Evolutionary conservation across 768 basidiomycete species (phyloP).

Genomic region (Hericium rajendrae): DNA sequence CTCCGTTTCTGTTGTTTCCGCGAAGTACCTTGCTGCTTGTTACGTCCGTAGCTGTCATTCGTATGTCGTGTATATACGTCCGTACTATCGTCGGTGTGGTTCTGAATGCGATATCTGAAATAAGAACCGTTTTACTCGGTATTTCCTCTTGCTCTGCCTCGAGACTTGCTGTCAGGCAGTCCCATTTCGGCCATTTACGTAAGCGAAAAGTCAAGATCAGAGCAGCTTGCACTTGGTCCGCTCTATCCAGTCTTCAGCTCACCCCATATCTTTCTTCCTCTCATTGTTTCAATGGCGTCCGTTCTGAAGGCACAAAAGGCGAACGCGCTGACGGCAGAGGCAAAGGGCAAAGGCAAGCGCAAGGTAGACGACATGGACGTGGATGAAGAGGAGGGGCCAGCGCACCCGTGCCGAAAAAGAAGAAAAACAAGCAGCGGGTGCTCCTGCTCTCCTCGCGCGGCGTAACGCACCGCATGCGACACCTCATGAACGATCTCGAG

Average conservation of each 20-base stretch:
- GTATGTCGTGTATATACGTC: background rate
- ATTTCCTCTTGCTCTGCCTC: too few species aligned
- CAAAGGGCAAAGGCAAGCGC: constrained; percentile 43
- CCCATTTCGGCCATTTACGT: background rate
- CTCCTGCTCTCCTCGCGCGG: constrained; percentile 88
- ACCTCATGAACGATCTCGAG: constrained; percentile 93
- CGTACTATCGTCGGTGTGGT: background rate
- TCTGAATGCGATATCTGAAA: too few species aligned
- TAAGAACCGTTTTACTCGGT: too few species aligned
- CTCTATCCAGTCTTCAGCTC: background rate
- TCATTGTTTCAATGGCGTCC: constrained; percentile 42
- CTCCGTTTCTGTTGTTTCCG: background rate
- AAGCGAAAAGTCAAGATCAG: background rate
- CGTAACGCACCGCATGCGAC: constrained; percentile 92
- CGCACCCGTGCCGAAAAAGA: constrained; percentile 34
- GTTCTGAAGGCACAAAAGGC: constrained; percentile 51
- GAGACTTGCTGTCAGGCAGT: too few species aligned
- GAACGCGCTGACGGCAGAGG: constrained; percentile 41
- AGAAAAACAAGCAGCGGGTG: constrained; percentile 92
- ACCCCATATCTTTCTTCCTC: background rate
- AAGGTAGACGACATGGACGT: constrained; percentile 55
- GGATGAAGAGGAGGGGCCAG: constrained; percentile 37
- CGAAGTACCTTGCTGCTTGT: background rate
- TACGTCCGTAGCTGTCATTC: background rate
- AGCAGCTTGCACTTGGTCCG: background rate